phyloP scores from a whole-genome alignment of 2,329 filamentous ascomycete species.

The Epichloe hybrida region DNA sequence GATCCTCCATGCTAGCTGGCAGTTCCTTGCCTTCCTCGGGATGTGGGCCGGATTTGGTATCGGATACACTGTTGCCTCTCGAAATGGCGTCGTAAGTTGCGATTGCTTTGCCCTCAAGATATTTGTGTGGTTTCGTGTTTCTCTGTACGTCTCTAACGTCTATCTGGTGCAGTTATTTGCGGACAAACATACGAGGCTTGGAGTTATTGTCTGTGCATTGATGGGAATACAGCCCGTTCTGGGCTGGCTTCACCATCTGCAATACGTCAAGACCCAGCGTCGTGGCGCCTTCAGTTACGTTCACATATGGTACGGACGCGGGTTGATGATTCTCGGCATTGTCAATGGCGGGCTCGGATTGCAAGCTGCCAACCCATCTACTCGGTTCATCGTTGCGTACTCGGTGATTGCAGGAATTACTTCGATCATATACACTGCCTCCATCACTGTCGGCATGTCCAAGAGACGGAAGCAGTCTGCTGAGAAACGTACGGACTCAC shows the following conservation, averaged over 20 bases:
- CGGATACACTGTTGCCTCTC: constrained; percentile 34
- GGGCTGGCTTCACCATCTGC: constrained; percentile 42
- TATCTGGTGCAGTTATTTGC: constrained; percentile 32
- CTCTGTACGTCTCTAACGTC: background rate
- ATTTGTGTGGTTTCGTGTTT: background rate
- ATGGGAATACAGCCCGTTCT: constrained; percentile 45
- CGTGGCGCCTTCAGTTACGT: constrained; percentile 39
- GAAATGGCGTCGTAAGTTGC: constrained; percentile 27
- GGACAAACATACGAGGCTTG: constrained; percentile 40
- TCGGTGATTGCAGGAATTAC: constrained; percentile 39
- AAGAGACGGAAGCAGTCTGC: background rate
- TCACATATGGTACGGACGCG: constrained; percentile 51
- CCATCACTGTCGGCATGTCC: background rate
- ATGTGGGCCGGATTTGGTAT: constrained; percentile 49
- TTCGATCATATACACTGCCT: constrained; percentile 28
- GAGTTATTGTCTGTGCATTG: constrained; percentile 38
- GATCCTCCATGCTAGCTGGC: constrained; percentile 43
- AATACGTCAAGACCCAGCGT: constrained; percentile 32
- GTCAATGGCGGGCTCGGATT: constrained; percentile 52
- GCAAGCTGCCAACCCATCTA: constrained; percentile 29
- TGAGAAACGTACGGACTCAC: background rate
- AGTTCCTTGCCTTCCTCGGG: constrained; percentile 37
- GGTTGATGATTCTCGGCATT: constrained; percentile 43
- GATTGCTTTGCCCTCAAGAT: background rate
- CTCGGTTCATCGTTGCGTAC: constrained; percentile 37